These are phyloP conservation scores for Sungouiozyma ichnusensis DNA, from an alignment of 805 yeast genomes.

Conservation along the genomic window DNA sequence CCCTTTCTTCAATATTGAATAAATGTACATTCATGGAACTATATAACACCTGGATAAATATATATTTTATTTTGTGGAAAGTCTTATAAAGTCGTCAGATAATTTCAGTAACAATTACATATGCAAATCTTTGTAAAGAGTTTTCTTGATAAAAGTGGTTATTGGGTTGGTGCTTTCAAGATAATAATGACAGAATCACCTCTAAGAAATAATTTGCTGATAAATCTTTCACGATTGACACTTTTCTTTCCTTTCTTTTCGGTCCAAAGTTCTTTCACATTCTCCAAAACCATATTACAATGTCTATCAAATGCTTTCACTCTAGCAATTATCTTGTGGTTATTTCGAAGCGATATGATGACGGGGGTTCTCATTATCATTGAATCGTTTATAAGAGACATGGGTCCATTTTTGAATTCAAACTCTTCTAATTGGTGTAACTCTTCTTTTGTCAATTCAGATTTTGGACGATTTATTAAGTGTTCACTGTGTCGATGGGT, in stretches of 20 bases:
- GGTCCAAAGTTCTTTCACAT: slow-evolving; percentile 73
- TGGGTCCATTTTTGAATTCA: slow-evolving; percentile 84
- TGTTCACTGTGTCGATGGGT: slow-evolving; percentile 41
- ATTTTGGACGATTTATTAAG: slow-evolving; percentile 58
- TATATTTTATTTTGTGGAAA: not conserved
- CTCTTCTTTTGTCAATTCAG: slow-evolving; percentile 73
- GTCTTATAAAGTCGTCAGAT: too few species aligned
- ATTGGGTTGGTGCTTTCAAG: slow-evolving; percentile 37
- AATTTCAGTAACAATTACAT: not conserved
- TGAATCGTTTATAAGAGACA: slow-evolving; percentile 78
- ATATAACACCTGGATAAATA: not conserved
- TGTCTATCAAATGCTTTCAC: slow-evolving; percentile 95
- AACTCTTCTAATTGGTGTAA: slow-evolving; percentile 76
- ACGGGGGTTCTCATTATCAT: slow-evolving; percentile 66
- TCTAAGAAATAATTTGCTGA: slow-evolving; percentile 80
- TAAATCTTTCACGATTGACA: slow-evolving; percentile 58
- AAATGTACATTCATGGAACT: not conserved
- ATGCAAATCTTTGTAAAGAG: not conserved
- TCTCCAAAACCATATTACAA: slow-evolving; percentile 84
- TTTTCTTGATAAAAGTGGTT: not conserved
- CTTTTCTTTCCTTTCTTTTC: slow-evolving; percentile 64
- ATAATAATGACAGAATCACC: slow-evolving; percentile 93
- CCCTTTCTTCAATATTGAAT: not conserved
- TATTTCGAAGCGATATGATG: slow-evolving; percentile 81
- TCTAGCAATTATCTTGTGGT: slow-evolving; percentile 81